These are phyloP conservation scores for Pulveroboletus sp. DNA, from an alignment of 768 basidiomycete species.

Conservation along the genomic window DNA sequence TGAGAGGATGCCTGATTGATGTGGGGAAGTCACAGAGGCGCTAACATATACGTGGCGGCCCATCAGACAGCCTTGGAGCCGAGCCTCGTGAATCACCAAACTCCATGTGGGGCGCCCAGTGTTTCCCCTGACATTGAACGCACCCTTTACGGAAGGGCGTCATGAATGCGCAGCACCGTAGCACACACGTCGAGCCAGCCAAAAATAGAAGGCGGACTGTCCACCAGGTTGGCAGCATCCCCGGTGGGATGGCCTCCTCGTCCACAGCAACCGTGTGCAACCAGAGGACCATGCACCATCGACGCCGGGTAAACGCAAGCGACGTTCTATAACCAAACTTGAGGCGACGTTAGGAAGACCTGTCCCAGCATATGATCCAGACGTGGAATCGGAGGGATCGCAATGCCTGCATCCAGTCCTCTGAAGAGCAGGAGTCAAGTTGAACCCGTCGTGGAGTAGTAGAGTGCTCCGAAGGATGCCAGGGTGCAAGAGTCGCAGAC, in stretches of 20 bases:
- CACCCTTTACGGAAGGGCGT: background rate
- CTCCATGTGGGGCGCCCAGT: background rate
- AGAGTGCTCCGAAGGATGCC: background rate
- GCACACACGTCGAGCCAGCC: background rate
- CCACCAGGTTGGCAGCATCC: background rate
- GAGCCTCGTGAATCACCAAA: background rate
- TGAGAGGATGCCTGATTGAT: background rate
- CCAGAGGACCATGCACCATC: too few relatives aligned
- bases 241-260: too few relatives aligned
- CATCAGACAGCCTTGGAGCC: background rate
- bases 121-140: background rate
- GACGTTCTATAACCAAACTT: background rate
- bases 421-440: background rate
- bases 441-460: background rate
- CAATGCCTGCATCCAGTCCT: background rate
- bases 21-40: background rate
- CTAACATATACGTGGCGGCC: background rate
- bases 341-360: background rate
- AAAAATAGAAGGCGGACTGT: background rate
- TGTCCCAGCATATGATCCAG: background rate
- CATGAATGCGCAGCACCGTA: background rate
- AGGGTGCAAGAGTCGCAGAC: too few relatives aligned
- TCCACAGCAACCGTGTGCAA: background rate
- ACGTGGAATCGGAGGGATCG: background rate
- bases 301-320: too few relatives aligned